Evolutionary conservation across 1,284 basidiomycete species (phyloP), one percentile per base, ranked within the genome.

Genomic region (Cystobasidium pallidum): DNA sequence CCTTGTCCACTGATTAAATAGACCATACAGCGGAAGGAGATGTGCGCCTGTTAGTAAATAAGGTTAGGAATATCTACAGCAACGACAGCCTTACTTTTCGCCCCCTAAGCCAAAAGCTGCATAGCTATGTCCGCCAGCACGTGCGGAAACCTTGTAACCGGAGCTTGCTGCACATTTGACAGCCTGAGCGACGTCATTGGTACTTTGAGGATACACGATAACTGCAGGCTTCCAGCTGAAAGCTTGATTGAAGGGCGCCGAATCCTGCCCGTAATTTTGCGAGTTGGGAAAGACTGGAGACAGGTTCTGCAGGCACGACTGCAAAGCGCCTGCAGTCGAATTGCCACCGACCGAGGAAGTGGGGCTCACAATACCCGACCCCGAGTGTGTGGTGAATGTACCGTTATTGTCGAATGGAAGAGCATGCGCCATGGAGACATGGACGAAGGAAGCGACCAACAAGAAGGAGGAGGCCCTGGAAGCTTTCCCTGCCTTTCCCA

Each of bases 181-280:
- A 0, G 78, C 78, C 10, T 73, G 57, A 15, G 77, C 52, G 19
- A 82, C 78, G 11, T 80, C 70, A 0, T 57, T 26, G 0, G 77
- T 39, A 0, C 62, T 58, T 0, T 70, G 65, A 2, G 80, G 78
- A 67, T 77, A 78, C 19, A 79, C 76, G 73, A 82, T 76, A 8
- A 78, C 78, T 2, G 73, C 64, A 0, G 81, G 79, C 19, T 77
- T 76, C 52, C 79, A 81, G 70, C 80, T 79, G 26, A 80, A 77
- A 28, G 79, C 72, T 58, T 80, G 75, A 57, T 82, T 82, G 77
- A 81, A 81, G 2, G 80, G 77, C 7, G 43, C 45, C 2, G 62
- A 64, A n/a, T 64, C 62, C 51, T 64, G 43, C 13, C 28, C 45
- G 47, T 64, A 64, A 30, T 52, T 64, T 47, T 24, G 26, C 2